Evolutionary conservation across 208 protist species (phyloP).

Genomic region (Wallacemonas sp.): DNA sequence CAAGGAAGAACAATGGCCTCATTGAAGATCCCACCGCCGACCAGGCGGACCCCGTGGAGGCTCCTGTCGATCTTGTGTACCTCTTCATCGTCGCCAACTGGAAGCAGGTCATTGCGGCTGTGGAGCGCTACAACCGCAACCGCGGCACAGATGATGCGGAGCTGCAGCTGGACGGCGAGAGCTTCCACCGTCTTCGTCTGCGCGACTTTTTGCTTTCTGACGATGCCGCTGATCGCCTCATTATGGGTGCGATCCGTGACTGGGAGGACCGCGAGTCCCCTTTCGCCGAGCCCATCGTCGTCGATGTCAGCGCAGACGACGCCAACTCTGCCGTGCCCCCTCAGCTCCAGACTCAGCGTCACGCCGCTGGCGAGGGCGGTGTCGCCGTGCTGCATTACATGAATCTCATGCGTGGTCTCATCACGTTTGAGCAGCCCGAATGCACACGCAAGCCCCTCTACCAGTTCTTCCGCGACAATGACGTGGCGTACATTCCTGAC

Average conservation of each 20-base stretch:
- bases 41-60: constrained; percentile 17
- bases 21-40: not conserved
- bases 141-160: constrained; percentile 1
- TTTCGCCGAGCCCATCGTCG: not conserved
- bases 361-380: not conserved
- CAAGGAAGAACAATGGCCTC: not conserved
- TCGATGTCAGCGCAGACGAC: constrained; percentile 29
- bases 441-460: constrained; percentile 36
- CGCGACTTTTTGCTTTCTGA: constrained; percentile 44
- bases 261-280: constrained; percentile 8
- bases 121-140: constrained; percentile 49
- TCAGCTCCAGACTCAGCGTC: not conserved
- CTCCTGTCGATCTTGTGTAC: constrained; percentile 54
- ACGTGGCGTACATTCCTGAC: constrained; percentile 66
- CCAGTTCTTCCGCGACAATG: constrained; percentile 66
- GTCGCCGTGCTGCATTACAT: constrained; percentile 10
- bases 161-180: constrained; percentile 40
- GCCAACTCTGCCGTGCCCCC: not conserved
- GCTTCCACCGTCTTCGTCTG: constrained; percentile 66
- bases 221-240: constrained; percentile 52
- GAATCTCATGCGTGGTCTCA: constrained; percentile 47
- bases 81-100: constrained; percentile 78
- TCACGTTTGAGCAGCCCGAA: constrained; percentile 29
- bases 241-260: constrained; percentile 37
- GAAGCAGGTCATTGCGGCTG: constrained; percentile 69